Evolutionary conservation across 1,139 yeast genomes (phyloP), one percentile per base, ranked within the genome.

Genomic region (Blastobotrys malaysiensis): DNA sequence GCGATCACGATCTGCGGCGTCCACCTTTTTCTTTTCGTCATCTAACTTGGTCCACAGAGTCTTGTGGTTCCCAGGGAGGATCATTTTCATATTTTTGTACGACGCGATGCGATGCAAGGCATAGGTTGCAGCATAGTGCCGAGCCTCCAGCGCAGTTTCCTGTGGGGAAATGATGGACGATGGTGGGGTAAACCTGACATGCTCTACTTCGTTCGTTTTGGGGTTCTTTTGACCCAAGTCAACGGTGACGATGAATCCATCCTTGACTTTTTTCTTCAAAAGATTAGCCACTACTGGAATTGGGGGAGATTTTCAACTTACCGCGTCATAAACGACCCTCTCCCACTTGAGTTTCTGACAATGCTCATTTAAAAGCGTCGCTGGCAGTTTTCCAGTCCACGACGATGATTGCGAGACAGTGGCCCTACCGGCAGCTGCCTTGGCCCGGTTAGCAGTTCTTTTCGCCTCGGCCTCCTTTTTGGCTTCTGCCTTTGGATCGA

Each of bases 361-460:
- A 61, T 85, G 86, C 65, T 93, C 99, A 65, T 88, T 88, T 3
- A 93, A 75, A 36, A 93, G 70, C 0, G 95, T 84, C 2, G 88
- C 90, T 0, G 99, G 98, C 11, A 93, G 74, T 63, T 93, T 93
- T 1, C 99, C 99, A 1, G 97, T 90, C 97, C 98, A 91, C 21
- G 86, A 82, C 1, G 81, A 70, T 1, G 83, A 75, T 1, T 81
- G 76, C 0, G 88, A 79, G 0, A 83, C 84, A n/a, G 77, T 69
- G 1, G 63, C 63, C 43, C 62, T 14, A 9, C 54, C 48, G 3
- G 46, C 49, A 5, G 51, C 51, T 2, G 54, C 51, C 18, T 48
- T 48, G 18, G 53, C 53, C n/a, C 53, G 39, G n/a, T 26, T 46
- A 21, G 77, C 69, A 1, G 63, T 62, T 39, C 61, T 14, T 9